A percentile compares a stretch with the other conserved stretches of the same genome.
phyloP scores from a whole-genome alignment of 352 stramenopile species.

The Blastocystis sp. region DNA sequence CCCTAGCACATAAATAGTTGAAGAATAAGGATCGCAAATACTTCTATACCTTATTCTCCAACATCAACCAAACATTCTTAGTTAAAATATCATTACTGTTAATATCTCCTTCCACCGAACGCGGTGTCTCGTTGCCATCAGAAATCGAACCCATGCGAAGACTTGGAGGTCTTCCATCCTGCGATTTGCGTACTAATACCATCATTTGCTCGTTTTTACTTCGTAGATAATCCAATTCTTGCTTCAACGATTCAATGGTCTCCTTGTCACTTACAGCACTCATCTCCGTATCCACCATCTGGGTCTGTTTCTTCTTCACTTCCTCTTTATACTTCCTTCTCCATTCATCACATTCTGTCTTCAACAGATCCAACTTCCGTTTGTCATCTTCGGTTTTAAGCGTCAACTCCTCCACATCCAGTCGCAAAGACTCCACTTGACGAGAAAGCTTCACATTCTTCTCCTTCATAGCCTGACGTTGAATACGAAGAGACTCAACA shows the following conservation, averaged over 20 bases:
- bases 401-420: slow-evolving; percentile 7
- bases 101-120: background rate
- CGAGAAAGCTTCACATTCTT: background rate
- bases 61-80: background rate
- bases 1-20: slow-evolving; percentile 8
- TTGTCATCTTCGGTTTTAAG: background rate
- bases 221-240: slow-evolving; percentile 7
- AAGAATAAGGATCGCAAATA: slow-evolving; percentile 33
- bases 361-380: background rate
- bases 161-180: background rate
- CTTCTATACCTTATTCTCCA: slow-evolving; percentile 1
- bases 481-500: slow-evolving; percentile 3
- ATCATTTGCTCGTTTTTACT: slow-evolving; percentile 37
- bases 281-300: background rate
- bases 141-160: too few relatives aligned
- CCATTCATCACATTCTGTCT: slow-evolving; percentile 7
- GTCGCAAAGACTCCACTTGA: background rate
- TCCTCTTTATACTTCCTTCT: slow-evolving; percentile 32
- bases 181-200: background rate
- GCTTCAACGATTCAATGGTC: slow-evolving; percentile 16
- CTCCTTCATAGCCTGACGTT: background rate
- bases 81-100: slow-evolving; percentile 18
- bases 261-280: slow-evolving; percentile 3
- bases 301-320: background rate
- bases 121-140: background rate